Percentiles rank a stretch among this genome's conserved stretches.
These are phyloP conservation scores for Adansonia gregorii DNA, from an alignment of 441 rosid species.

Conservation along the genomic window DNA sequence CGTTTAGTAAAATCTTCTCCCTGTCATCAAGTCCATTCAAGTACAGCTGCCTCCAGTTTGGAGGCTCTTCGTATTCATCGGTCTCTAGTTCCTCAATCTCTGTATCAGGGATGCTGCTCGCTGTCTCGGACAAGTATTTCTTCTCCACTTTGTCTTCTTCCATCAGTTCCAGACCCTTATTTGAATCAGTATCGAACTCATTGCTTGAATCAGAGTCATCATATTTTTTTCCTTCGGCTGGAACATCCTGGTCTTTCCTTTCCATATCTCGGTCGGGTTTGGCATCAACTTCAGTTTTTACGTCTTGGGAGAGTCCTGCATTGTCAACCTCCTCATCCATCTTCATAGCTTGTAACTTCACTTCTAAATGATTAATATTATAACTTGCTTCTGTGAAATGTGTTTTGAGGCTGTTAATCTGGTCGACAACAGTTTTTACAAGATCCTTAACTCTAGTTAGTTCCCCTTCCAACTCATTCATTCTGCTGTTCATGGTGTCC, in stretches of 20 bases:
- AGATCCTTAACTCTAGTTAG: slow-evolving; percentile 51
- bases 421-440: slow-evolving; percentile 49
- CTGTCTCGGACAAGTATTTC: slow-evolving; percentile 43
- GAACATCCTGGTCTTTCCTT: slow-evolving; percentile 27
- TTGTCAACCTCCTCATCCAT: slow-evolving; percentile 52
- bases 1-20: slow-evolving; percentile 68
- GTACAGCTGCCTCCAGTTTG: slow-evolving; percentile 61
- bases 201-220: slow-evolving; percentile 24
- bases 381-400: slow-evolving; percentile 57
- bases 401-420: slow-evolving; percentile 51
- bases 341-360: slow-evolving; percentile 54
- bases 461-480: slow-evolving; percentile 66
- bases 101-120: slow-evolving; percentile 39
- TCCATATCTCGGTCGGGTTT: slow-evolving; percentile 30
- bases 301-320: slow-evolving; percentile 40
- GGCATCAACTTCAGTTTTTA: slow-evolving; percentile 24
- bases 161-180: slow-evolving; percentile 27
- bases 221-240: slow-evolving; percentile 20
- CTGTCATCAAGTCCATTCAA: slow-evolving; percentile 61
- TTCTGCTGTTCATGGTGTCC: slow-evolving; percentile 43
- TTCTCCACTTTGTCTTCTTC: slow-evolving; percentile 45
- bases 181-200: slow-evolving; percentile 25
- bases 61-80: slow-evolving; percentile 49
- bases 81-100: slow-evolving; percentile 44
- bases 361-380: slow-evolving; percentile 53